Percentiles rank a stretch among this genome's conserved stretches.
These are phyloP conservation scores for Sabuloglossum arenarium DNA, from an alignment of 495 filamentous ascomycete genomes.

Conservation along the genomic window DNA sequence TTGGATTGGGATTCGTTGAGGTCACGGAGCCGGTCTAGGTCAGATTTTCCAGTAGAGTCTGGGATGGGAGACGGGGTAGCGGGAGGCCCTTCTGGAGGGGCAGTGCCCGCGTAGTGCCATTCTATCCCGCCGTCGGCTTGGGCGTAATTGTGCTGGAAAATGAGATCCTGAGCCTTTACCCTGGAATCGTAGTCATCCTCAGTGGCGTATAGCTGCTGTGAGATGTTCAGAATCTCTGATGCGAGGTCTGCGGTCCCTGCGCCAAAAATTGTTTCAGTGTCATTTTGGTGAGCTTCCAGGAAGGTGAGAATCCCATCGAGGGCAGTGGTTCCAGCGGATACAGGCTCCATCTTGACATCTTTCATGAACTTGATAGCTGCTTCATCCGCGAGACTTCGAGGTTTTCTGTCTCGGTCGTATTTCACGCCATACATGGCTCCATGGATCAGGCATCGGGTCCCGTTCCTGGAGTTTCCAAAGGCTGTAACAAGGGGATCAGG, in stretches of 20 bases:
- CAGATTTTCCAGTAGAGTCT: conserved; percentile 9
- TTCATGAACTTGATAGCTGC: not conserved
- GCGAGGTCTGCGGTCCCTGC: not conserved
- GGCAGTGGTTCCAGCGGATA: not conserved
- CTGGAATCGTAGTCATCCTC: not conserved
- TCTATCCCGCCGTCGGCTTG: not conserved
- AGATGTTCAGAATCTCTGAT: not conserved
- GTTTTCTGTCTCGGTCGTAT: not conserved
- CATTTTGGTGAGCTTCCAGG: not conserved
- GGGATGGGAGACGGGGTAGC: conserved; percentile 11
- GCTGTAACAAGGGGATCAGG: not conserved
- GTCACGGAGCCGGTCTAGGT: too few relatives aligned
- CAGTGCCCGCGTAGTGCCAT: not conserved
- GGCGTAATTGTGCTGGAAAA: not conserved
- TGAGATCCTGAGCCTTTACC: not conserved
- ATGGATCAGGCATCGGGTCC: not conserved
- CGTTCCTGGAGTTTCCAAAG: not conserved
- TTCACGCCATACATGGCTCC: not conserved
- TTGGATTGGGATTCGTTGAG: not conserved
- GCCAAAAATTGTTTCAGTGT: not conserved
- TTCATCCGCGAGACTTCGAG: not conserved
- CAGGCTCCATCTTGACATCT: not conserved
- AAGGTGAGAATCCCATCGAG: not conserved
- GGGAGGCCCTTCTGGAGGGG: conserved; percentile 1
- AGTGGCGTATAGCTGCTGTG: not conserved